Evolutionary conservation across 306 rosid genomes (phyloP).

Genomic region (Rubus idaeus): DNA sequence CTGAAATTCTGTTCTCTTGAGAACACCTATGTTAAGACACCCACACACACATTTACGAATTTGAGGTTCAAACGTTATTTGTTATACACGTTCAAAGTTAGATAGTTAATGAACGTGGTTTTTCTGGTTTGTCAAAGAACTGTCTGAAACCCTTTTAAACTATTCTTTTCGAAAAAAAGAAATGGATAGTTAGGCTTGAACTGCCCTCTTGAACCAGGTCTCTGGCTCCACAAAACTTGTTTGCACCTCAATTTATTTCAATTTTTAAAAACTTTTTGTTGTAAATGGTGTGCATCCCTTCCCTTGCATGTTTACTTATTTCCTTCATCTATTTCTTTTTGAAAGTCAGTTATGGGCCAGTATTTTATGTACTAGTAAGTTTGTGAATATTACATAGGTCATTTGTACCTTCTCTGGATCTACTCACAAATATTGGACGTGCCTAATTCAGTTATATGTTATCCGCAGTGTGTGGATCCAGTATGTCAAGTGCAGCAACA

Average conservation of each 20-base stretch:
- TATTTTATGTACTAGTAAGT: not conserved
- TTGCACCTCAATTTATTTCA: not conserved
- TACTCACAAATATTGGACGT: not conserved
- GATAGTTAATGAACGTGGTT: too few relatives aligned
- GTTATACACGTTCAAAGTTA: too few relatives aligned
- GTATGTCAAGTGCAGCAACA: slow-evolving; percentile 91
- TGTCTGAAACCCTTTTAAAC: too few relatives aligned
- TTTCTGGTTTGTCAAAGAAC: too few relatives aligned
- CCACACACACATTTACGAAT: not conserved
- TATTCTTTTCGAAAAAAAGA: too few relatives aligned
- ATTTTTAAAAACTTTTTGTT: not conserved
- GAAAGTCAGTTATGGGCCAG: not conserved
- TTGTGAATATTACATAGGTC: not conserved
- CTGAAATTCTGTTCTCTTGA: not conserved
- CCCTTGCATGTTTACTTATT: not conserved
- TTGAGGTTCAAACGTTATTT: too few relatives aligned
- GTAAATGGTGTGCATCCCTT: not conserved
- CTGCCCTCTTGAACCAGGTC: too few relatives aligned
- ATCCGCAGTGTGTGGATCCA: slow-evolving; percentile 84
- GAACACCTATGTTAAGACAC: not conserved
- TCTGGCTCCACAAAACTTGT: not conserved
- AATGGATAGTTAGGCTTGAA: too few relatives aligned
- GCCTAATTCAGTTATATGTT: slow-evolving; percentile 2
- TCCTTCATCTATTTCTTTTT: not conserved
- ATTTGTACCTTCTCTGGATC: not conserved